Conservation (phyloP, 2,329 filamentous ascomycete species). For the Epichloe elymi region DNA sequence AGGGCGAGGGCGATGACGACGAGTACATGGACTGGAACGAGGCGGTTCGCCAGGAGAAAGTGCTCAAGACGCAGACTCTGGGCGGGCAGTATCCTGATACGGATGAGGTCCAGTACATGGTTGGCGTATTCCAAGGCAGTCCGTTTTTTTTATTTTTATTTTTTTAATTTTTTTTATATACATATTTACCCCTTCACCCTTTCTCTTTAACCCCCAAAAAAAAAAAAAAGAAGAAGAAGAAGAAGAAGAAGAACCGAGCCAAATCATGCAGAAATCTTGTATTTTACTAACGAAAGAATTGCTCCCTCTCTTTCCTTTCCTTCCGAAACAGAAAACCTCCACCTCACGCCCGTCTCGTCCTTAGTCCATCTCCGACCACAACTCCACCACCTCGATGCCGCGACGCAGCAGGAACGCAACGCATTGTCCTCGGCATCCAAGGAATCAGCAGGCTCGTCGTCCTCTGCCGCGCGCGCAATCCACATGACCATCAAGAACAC, state of each 20-base stretch:
- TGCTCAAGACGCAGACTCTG: conserved; percentile 69
- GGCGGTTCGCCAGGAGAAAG: conserved; percentile 54
- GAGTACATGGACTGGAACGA: conserved; percentile 48
- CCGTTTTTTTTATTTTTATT: conserved; percentile 21
- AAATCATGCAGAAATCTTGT: not conserved
- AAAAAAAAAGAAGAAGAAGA: not conserved
- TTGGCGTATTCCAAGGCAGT: conserved; percentile 82
- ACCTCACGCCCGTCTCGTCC: conserved; percentile 71
- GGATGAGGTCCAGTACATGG: conserved; percentile 71
- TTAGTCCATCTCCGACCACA: conserved; percentile 84
- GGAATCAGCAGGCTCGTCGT: conserved; percentile 19
- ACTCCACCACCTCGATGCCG: conserved; percentile 83
- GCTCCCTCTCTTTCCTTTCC: not conserved
- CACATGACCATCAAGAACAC: conserved; percentile 77
- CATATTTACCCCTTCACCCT: not conserved
- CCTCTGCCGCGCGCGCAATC: conserved; percentile 56
- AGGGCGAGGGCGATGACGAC: conserved; percentile 31
- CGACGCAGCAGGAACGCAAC: conserved; percentile 53
- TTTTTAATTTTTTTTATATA: too few relatives aligned
- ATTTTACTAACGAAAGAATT: not conserved
- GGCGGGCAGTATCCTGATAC: conserved; percentile 65
- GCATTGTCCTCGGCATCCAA: conserved; percentile 26
- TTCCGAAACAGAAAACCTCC: conserved; percentile 52
- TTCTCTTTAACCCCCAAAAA: conserved; percentile 3
- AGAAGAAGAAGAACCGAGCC: not conserved